These are phyloP conservation scores for Colletotrichum melonis DNA, from an alignment of 2,329 filamentous ascomycete species.

Conservation along the genomic window DNA sequence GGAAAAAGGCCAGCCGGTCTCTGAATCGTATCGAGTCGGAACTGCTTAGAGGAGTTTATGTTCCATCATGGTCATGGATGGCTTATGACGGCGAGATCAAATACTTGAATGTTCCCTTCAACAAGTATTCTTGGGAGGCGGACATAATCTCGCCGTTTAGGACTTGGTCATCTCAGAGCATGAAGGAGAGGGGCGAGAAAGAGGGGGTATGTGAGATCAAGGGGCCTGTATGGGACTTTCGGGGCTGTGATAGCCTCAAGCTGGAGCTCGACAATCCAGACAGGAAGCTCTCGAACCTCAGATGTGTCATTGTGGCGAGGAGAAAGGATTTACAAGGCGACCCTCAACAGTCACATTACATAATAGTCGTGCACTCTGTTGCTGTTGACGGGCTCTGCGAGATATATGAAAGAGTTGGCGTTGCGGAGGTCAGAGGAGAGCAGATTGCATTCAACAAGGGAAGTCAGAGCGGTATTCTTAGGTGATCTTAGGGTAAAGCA, in stretches of 20 bases:
- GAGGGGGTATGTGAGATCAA: not conserved
- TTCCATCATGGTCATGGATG: constrained; percentile 51
- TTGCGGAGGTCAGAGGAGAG: not conserved
- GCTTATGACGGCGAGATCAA: constrained; percentile 45
- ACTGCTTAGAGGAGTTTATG: not conserved
- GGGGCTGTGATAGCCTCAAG: not conserved
- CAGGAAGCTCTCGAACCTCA: not conserved
- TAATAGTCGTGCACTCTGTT: not conserved
- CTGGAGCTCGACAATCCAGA: not conserved
- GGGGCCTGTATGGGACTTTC: constrained; percentile 1
- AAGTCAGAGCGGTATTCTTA: not conserved
- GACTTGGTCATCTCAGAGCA: not conserved
- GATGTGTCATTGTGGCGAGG: constrained; percentile 2
- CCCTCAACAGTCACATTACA: not conserved
- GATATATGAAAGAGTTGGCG: not conserved
- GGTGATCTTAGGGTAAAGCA: not conserved
- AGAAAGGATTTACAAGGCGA: not conserved
- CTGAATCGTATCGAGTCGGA: not conserved
- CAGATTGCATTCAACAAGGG: constrained; percentile 2
- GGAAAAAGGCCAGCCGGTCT: not conserved
- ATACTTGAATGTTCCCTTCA: constrained; percentile 41
- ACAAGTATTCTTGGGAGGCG: constrained; percentile 9
- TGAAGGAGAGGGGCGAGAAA: not conserved
- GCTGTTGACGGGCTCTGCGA: not conserved
- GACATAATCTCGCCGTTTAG: not conserved